Conservation (phyloP, 768 basidiomycete genomes). For the Termitomyces sp. region DNA sequence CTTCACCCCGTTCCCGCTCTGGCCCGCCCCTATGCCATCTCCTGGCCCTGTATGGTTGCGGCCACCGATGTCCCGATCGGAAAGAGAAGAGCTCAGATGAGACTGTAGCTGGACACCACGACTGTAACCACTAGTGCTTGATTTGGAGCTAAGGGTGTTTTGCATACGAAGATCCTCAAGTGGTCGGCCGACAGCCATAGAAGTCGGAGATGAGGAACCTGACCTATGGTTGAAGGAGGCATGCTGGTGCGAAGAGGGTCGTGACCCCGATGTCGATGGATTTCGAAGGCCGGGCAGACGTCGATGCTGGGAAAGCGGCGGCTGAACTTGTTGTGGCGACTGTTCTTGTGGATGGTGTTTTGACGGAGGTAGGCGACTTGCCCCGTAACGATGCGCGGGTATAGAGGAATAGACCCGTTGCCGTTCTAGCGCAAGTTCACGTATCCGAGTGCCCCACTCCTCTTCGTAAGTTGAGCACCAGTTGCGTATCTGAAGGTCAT, state of each 20-base stretch:
- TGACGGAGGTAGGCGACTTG: not conserved
- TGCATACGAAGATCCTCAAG: slow-evolving; percentile 31
- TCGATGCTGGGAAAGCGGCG: slow-evolving; percentile 17
- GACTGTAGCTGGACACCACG: slow-evolving; percentile 4
- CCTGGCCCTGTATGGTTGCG: slow-evolving; percentile 17
- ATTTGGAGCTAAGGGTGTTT: slow-evolving; percentile 14
- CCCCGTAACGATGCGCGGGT: slow-evolving; percentile 21
- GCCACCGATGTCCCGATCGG: slow-evolving; percentile 14
- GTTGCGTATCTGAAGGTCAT: slow-evolving; percentile 47
- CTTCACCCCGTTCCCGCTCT: slow-evolving; percentile 21
- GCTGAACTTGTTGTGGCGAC: slow-evolving; percentile 18
- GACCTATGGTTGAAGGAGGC: slow-evolving; percentile 20
- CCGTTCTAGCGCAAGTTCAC: slow-evolving; percentile 40
- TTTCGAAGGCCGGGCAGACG: slow-evolving; percentile 29
- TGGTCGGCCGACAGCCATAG: slow-evolving; percentile 26
- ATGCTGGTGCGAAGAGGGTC: slow-evolving; percentile 26
- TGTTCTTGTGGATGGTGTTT: slow-evolving; percentile 15
- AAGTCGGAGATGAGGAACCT: slow-evolving; percentile 23
- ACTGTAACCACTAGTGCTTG: slow-evolving; percentile 2
- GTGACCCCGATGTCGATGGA: slow-evolving; percentile 18
- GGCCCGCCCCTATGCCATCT: slow-evolving; percentile 17
- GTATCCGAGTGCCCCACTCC: slow-evolving; percentile 57
- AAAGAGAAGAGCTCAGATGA: slow-evolving; percentile 8
- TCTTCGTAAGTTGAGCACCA: slow-evolving; percentile 66
- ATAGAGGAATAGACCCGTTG: slow-evolving; percentile 25